Conservation (phyloP, 257 asterid species). For the Datura wrightii region DNA sequence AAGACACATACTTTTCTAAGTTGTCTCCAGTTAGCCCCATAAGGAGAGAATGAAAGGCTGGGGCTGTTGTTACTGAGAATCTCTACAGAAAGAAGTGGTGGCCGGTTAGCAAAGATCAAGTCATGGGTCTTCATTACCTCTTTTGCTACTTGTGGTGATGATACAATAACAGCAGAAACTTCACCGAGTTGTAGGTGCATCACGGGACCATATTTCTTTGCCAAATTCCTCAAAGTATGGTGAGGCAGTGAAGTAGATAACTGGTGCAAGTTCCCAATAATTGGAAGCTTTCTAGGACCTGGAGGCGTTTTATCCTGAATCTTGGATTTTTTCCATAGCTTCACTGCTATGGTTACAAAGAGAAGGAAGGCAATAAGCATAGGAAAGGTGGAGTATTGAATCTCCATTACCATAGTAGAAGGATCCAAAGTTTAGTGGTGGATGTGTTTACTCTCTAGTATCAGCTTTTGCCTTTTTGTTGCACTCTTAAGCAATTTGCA, state of each 20-base stretch:
- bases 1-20: conserved; percentile 20
- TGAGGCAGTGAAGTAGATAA: background rate
- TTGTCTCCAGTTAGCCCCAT: background rate
- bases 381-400: background rate
- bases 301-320: conserved; percentile 15
- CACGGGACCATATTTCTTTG: conserved; percentile 9
- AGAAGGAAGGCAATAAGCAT: background rate
- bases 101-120: conserved; percentile 12
- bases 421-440: background rate
- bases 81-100: conserved; percentile 1
- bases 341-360: background rate
- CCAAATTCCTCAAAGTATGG: background rate
- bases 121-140: background rate
- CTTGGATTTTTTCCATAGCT: background rate
- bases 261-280: conserved; percentile 26
- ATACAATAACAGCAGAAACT: conserved; percentile 11
- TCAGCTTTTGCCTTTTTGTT: background rate
- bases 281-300: conserved; percentile 4
- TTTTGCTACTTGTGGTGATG: conserved; percentile 20
- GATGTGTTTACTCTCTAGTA: no score
- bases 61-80: background rate
- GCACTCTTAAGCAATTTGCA: background rate
- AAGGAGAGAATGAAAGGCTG: background rate
- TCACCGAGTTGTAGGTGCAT: conserved; percentile 18
- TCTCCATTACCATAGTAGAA: conserved; percentile 12